A percentile compares a stretch with the other conserved stretches of the same genome.
Evolutionary conservation across 2,329 filamentous ascomycete species (phyloP).

Genomic region (Aureobasidium sp.): DNA sequence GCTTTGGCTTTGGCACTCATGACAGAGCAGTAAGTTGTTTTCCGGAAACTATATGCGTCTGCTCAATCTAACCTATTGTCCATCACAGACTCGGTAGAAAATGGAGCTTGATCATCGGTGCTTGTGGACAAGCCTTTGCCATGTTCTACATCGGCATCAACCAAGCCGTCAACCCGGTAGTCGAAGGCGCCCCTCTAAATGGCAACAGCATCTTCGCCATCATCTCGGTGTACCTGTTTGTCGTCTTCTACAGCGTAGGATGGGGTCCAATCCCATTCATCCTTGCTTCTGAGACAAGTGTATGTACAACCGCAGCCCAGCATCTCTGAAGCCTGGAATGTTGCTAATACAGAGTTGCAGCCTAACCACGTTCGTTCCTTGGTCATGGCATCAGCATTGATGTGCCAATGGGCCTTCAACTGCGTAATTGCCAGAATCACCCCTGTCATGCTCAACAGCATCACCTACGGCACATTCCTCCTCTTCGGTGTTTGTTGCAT

Average conservation of each 20-base stretch:
- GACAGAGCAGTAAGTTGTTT: slow-evolving; percentile 28
- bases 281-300: slow-evolving; percentile 30
- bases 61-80: neutral
- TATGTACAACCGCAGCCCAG: neutral
- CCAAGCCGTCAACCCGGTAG: slow-evolving; percentile 39
- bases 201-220: slow-evolving; percentile 49
- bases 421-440: slow-evolving; percentile 22
- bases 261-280: slow-evolving; percentile 40
- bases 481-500: slow-evolving; percentile 34
- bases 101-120: slow-evolving; percentile 35
- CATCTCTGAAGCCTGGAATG: neutral
- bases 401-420: slow-evolving; percentile 39
- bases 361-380: slow-evolving; percentile 29
- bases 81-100: slow-evolving; percentile 29
- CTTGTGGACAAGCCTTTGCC: slow-evolving; percentile 33
- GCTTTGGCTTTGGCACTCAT: slow-evolving; percentile 35
- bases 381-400: slow-evolving; percentile 35
- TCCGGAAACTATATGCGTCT: neutral
- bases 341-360: neutral
- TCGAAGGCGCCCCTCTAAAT: slow-evolving; percentile 44
- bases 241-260: slow-evolving; percentile 38
- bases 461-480: slow-evolving; percentile 33
- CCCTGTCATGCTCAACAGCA: slow-evolving; percentile 34
- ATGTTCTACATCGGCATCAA: slow-evolving; percentile 32
- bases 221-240: slow-evolving; percentile 43